Base-by-base conservation (phyloP, 331 rosid genomes). In the Quercus phellos region DNA sequence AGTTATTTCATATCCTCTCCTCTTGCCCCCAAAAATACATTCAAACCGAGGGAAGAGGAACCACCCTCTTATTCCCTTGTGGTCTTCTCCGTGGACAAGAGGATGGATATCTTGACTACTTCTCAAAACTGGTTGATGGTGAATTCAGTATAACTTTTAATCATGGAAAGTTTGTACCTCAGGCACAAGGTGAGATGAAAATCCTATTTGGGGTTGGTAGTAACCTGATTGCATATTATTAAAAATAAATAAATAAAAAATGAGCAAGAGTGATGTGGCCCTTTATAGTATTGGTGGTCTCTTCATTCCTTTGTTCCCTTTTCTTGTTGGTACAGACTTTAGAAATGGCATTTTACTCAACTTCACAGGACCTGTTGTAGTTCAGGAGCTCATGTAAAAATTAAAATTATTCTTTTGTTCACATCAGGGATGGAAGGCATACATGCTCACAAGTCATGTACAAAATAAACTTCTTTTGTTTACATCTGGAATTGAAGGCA, bases 21-120 rank as follows among this genome's bases (percentile, higher is more conserved):
- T 46, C 16, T 4, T 46, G 53, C 53, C 53, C 53, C 53, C 1
- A 2, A 46, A 46, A 46, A 12, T 46, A 1, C 53, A 46, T 46
- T 17, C 53, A 46, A 46, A 12, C 53, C 11, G 17, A 1, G 17
- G 53, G 53, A 46, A 46, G 17, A 12, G 17, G 53, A 46, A 46
- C 17, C 1, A 12, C 53, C 53, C 17, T 10, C 16, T 17, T 12
- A 46, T 46, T 46, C 16, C 13, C 53, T 46, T 46, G 17, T 46
- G 53, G 4, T 46, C 53, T 34, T 42, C 19, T 50, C n/a, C 53
- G 51, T 50, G 13, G 54, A 75, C 64, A 60, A 22, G 32, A 64
- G 32, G 53, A 55, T 55, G 71, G 68, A 79, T 72, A 73, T 59
- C 68, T 73, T 35, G 76, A 53, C 68, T 79, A 60, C 53, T 46